Evolutionary conservation across 2,329 filamentous ascomycete genomes (phyloP), one percentile per base, ranked within the genome.

Genomic region (Cladosporium sp.): DNA sequence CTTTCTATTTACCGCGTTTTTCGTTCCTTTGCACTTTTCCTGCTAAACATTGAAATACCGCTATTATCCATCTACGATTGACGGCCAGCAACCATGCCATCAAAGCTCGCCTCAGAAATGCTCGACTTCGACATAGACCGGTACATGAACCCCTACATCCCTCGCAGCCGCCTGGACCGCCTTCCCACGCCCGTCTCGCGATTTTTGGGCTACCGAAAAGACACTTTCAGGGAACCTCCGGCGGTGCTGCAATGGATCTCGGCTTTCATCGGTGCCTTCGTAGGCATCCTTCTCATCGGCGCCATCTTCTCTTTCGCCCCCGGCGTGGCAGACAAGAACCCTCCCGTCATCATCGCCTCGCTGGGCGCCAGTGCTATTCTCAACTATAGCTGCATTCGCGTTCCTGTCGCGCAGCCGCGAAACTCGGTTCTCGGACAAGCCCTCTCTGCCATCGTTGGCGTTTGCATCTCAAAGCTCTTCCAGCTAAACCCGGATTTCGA

Each of bases 81-180:
- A 27, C 22, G 9, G 22, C 22, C 22, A 5, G 22, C 40, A 25
- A 38, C 7, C 4, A 43, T 50, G 47, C 38, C 38, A 2, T 50
- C 47, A 38, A 50, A 50, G 25, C n/a, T 43, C 15, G 30, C 39
- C 7, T 43, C 47, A 8, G 47, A 59, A 8, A 25, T 62, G 18
- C 55, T 68, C 56, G 75, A 84, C 61, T 82, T 94, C 68, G 81
- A 93, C 68, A 79, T 95, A 55, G 90, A 95, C 73, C 70, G 69
- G n/a, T 81, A 84, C 63, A 65, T 94, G 43, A 89, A 92, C 64
- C 85, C 77, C 2, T 74, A 82, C 53, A 63, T 94, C 19, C 86
- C 86, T 7, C 72, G 78, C 12, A 84, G 85, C 35, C 80, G 78
- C 58, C 78, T 88, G 64, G 70, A 77, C 22, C 69, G 72, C 38